These are phyloP conservation scores for Leavenworthia alabamica DNA, from an alignment of 345 rosid species.

Conservation along the genomic window DNA sequence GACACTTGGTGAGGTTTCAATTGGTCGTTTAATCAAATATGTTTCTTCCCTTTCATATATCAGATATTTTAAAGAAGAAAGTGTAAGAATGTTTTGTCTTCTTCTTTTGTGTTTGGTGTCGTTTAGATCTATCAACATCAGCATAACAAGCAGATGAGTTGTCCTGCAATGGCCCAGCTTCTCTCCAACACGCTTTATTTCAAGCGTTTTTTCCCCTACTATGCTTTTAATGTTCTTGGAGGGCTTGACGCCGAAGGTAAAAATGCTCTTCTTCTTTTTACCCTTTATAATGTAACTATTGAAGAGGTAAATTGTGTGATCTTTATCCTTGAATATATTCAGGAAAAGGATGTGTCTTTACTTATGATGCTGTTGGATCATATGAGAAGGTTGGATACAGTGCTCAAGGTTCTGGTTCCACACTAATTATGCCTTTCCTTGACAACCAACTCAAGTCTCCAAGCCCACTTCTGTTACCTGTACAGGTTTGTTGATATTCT, in stretches of 20 bases:
- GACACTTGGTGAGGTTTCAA: conserved; percentile 70
- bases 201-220: conserved; percentile 96
- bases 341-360: conserved; percentile 96
- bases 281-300: background rate
- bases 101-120: too few relatives aligned
- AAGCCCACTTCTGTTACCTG: conserved; percentile 90
- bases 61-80: background rate
- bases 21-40: conserved; percentile 1
- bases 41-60: background rate
- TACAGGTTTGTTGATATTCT: conserved; percentile 38
- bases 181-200: conserved; percentile 96
- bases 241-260: conserved; percentile 94
- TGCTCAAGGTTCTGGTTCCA: conserved; percentile 91
- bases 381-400: conserved; percentile 97
- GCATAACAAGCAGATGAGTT: conserved; percentile 97
- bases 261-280: background rate
- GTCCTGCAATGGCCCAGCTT: conserved; percentile 92
- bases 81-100: background rate
- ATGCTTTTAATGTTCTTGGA: conserved; percentile 86
- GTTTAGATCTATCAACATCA: conserved; percentile 99
- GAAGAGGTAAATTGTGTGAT: background rate
- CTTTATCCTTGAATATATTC: background rate
- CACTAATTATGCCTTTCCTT: conserved; percentile 87
- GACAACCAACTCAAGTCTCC: conserved; percentile 97
- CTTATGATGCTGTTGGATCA: conserved; percentile 97